Evolutionary conservation across 164 flowering plant genomes (phyloP), one percentile per base, ranked within the genome.

Genomic region (Umbilicus rupestris): DNA sequence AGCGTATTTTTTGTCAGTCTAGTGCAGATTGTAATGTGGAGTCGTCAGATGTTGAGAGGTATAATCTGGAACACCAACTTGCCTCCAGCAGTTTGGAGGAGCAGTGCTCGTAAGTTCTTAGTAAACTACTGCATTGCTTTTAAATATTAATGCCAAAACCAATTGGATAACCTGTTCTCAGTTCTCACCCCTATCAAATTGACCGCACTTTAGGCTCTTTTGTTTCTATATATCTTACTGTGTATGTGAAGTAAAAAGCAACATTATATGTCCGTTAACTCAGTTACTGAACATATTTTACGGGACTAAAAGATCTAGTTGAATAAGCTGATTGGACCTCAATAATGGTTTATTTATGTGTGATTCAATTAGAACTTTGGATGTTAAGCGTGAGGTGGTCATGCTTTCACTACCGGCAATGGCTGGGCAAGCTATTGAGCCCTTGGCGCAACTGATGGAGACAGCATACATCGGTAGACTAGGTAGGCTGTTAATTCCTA

Each of bases 401-500:
- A 68, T 66, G 83, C 92, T 95, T 74, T 72, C 96, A 71, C 71
- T 89, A 69, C 97, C 99, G 62, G 99, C 97, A 70, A 68, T 95
- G 62, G 86, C 80, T 70, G 97, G 97, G 60, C 97, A 89, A 76
- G 97, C 89, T 22, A 73, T 95, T 68, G 99, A 95, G 11, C 97
- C 97, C 16, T 35, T 95, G 29, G 77, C 93, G 64, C 97, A 84
- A 72, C 73, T 92, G 64, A 79, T 95, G 96, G 99, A 95, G 80
- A 95, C 99, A 35, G 97, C 92, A 69, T 95, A 81, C 74, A 90
- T 95, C 77, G 99, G 99, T 31, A 79, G 92, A 79, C 63, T 95
- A 58, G 96, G 97, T 90, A 78, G 66, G 68, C 19, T 46, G 24
- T 22, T 58, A 41, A 30, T 29, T 52, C 8, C 39, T 41, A 41